Evolutionary conservation across 768 basidiomycete genomes (phyloP).

Genomic region (Rhizopogon sp.): DNA sequence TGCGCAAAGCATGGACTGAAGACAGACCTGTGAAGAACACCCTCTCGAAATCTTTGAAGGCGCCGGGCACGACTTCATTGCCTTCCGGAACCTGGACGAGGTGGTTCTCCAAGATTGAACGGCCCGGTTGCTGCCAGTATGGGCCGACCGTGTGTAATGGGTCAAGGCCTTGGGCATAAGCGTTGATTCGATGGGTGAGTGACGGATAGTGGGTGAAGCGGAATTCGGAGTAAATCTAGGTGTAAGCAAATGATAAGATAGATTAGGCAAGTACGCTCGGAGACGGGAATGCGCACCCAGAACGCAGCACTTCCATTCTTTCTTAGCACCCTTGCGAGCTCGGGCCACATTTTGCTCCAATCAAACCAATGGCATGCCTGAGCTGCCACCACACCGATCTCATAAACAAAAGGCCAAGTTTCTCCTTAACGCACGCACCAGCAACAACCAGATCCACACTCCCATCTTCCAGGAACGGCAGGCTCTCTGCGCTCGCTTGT

Average conservation of each 20-base stretch:
- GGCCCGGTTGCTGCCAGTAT: slow-evolving; percentile 76
- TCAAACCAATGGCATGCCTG: slow-evolving; percentile 85
- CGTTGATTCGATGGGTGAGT: slow-evolving; percentile 53
- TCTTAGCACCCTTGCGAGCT: slow-evolving; percentile 54
- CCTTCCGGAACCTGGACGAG: slow-evolving; percentile 65
- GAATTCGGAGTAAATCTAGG: slow-evolving; percentile 61
- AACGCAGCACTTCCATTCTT: slow-evolving; percentile 64
- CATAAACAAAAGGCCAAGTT: not conserved
- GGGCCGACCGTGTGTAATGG: slow-evolving; percentile 50
- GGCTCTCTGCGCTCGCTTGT: slow-evolving; percentile 47
- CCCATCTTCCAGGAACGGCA: slow-evolving; percentile 41
- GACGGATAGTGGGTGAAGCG: slow-evolving; percentile 54
- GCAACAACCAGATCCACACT: slow-evolving; percentile 66
- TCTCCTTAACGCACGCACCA: slow-evolving; percentile 36
- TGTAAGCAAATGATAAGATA: not conserved
- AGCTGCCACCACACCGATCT: slow-evolving; percentile 33
- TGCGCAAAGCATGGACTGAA: not conserved
- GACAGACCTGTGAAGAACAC: slow-evolving; percentile 54
- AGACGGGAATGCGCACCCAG: slow-evolving; percentile 46
- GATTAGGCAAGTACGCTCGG: not conserved
- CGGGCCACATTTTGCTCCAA: slow-evolving; percentile 66
- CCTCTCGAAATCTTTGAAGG: slow-evolving; percentile 41
- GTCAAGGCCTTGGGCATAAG: slow-evolving; percentile 54
- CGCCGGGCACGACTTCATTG: slow-evolving; percentile 25
- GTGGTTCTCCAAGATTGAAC: slow-evolving; percentile 65